These are phyloP conservation scores for Pyrus communis DNA, from an alignment of 306 rosid genomes.

Conservation along the genomic window DNA sequence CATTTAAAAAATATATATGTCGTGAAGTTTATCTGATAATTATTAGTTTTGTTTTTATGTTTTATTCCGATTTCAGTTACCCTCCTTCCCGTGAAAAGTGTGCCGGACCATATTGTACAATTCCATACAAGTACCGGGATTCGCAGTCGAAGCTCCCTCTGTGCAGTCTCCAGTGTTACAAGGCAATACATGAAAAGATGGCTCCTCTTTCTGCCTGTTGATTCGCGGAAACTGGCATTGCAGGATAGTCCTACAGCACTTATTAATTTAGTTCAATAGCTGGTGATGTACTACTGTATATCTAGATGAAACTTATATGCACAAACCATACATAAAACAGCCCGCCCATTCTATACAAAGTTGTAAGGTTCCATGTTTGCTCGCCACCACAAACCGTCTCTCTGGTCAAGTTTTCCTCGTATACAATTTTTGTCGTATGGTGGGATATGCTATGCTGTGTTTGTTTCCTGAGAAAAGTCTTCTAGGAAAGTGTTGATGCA, in stretches of 20 bases:
- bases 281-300: neutral
- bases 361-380: neutral
- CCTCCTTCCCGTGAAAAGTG: slow-evolving; percentile 56
- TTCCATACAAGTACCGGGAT: slow-evolving; percentile 51
- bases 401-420: neutral
- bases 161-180: slow-evolving; percentile 54
- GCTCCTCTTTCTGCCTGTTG: slow-evolving; percentile 22
- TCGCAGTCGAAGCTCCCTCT: slow-evolving; percentile 58
- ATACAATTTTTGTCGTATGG: too few species aligned
- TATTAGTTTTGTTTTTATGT: neutral
- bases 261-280: neutral
- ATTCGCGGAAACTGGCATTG: neutral
- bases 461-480: too few species aligned
- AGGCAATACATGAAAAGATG: slow-evolving; percentile 37
- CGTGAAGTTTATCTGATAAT: neutral
- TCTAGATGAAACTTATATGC: neutral
- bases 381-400: neutral
- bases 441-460: too few species aligned
- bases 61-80: slow-evolving; percentile 35
- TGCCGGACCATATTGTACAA: slow-evolving; percentile 45
- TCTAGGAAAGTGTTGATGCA: too few species aligned
- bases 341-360: neutral
- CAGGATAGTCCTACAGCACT: neutral
- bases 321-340: neutral
- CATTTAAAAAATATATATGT: too few species aligned